A percentile compares a stretch with the other conserved stretches of the same genome.
phyloP scores from a whole-genome alignment of 1,284 basidiomycete genomes.

The Tilletia indica region DNA sequence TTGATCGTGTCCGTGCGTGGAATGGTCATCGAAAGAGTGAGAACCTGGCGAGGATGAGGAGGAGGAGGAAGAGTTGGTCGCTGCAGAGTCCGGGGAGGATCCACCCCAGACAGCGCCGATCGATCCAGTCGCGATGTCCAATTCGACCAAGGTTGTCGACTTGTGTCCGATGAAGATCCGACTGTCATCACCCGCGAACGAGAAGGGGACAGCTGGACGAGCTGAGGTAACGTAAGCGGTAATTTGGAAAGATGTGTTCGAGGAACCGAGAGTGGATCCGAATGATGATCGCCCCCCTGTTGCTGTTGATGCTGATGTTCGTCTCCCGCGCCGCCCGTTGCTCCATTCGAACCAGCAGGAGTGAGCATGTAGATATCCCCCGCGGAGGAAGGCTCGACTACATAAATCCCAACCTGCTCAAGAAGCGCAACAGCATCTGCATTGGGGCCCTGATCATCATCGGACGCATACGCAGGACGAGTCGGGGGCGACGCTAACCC shows the following conservation, averaged over 20 bases:
- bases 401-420: slow-evolving; percentile 71
- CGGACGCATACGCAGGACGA: slow-evolving; percentile 2
- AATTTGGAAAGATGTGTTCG: slow-evolving; percentile 65
- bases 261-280: slow-evolving; percentile 18
- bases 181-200: slow-evolving; percentile 68
- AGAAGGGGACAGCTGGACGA: slow-evolving; percentile 82
- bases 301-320: background rate
- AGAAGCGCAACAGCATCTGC: slow-evolving; percentile 57
- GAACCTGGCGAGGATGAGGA: no score
- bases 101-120: slow-evolving; percentile 72
- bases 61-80: background rate
- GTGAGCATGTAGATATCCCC: slow-evolving; percentile 82
- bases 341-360: slow-evolving; percentile 43
- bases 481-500: slow-evolving; percentile 24
- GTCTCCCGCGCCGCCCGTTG: background rate
- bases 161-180: slow-evolving; percentile 80
- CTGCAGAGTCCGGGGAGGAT: background rate
- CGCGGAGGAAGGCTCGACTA: slow-evolving; percentile 79
- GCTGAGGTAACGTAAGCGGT: slow-evolving; percentile 77
- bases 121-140: slow-evolving; percentile 78
- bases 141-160: slow-evolving; percentile 73
- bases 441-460: slow-evolving; percentile 18
- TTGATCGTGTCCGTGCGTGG: background rate
- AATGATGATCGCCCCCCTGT: background rate
- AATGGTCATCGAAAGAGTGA: slow-evolving; percentile 1